A percentile compares a stretch with the other conserved stretches of the same genome.
These are phyloP conservation scores for Colletotrichum viniferum DNA, from an alignment of 2,329 filamentous ascomycete species.

Conservation along the genomic window DNA sequence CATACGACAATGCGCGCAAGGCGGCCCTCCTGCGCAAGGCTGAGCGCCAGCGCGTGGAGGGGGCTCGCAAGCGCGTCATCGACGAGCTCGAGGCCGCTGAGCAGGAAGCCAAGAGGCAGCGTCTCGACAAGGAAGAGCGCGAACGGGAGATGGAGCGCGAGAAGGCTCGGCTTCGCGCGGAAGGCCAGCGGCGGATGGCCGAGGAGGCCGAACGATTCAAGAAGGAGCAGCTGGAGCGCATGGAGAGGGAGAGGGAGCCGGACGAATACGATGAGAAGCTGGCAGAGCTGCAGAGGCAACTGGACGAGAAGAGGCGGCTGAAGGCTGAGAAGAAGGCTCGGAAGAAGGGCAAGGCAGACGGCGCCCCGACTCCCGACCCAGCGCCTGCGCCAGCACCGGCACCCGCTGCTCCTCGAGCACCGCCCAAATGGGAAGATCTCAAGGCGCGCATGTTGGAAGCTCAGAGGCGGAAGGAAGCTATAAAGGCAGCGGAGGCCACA, in stretches of 20 bases:
- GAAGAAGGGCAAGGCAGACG: slow-evolving; percentile 24
- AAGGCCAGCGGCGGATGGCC: slow-evolving; percentile 35
- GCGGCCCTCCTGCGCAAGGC: slow-evolving; percentile 72
- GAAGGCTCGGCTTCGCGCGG: slow-evolving; percentile 38
- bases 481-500: slow-evolving; percentile 46
- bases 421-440: slow-evolving; percentile 21
- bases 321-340: slow-evolving; percentile 40
- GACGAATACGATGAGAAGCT: slow-evolving; percentile 28
- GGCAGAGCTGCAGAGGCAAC: slow-evolving; percentile 21
- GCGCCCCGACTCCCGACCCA: neutral
- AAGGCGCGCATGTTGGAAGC: slow-evolving; percentile 28
- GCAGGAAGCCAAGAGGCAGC: slow-evolving; percentile 64
- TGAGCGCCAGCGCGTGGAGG: slow-evolving; percentile 76
- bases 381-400: neutral
- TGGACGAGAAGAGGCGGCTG: slow-evolving; percentile 42
- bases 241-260: slow-evolving; percentile 35
- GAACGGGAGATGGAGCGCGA: slow-evolving; percentile 42
- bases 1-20: slow-evolving; percentile 79
- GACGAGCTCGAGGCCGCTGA: slow-evolving; percentile 87
- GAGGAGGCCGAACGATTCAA: slow-evolving; percentile 44
- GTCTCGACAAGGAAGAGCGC: slow-evolving; percentile 48
- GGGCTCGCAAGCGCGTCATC: slow-evolving; percentile 75
- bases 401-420: neutral
- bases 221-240: slow-evolving; percentile 29
- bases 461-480: slow-evolving; percentile 56